Evolutionary conservation across 129 eudicot species (phyloP).

Genomic region (Silybum marianum): DNA sequence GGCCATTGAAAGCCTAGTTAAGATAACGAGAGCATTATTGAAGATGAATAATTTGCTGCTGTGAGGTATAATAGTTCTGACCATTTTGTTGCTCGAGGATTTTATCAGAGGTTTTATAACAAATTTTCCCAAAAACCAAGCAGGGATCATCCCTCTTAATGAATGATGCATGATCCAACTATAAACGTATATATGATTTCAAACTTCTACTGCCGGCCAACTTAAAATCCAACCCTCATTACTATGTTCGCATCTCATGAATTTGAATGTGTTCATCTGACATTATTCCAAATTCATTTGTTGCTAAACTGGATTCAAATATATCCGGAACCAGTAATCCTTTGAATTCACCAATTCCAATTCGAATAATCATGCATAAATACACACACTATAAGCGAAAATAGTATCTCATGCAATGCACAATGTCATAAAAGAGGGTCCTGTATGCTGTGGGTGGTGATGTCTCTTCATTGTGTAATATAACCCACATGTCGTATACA

Average conservation of each 20-base stretch:
- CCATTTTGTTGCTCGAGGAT: conserved; percentile 3
- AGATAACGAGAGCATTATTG: not conserved
- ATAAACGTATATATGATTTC: not conserved
- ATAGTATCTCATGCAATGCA: not conserved
- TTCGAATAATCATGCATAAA: not conserved
- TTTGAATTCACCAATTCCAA: not conserved
- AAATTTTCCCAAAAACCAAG: not conserved
- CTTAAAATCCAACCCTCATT: not conserved
- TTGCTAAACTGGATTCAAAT: not conserved
- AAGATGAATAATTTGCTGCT: not conserved
- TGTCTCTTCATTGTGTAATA: not conserved
- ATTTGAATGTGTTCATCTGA: not conserved
- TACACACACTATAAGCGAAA: not conserved
- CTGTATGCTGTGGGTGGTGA: not conserved
- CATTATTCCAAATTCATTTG: not conserved
- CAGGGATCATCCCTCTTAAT: not conserved
- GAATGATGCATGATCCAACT: not conserved
- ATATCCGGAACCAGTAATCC: not conserved
- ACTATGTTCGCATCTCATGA: not conserved
- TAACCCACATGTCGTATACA: not conserved
- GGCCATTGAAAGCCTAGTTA: not conserved
- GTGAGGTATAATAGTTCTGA: not conserved
- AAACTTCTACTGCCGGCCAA: not conserved
- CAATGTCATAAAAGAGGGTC: not conserved
- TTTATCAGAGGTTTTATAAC: not conserved